Base-by-base conservation (phyloP, 2,329 filamentous ascomycete species). In the Phaeosphaeriaceae sp. region DNA sequence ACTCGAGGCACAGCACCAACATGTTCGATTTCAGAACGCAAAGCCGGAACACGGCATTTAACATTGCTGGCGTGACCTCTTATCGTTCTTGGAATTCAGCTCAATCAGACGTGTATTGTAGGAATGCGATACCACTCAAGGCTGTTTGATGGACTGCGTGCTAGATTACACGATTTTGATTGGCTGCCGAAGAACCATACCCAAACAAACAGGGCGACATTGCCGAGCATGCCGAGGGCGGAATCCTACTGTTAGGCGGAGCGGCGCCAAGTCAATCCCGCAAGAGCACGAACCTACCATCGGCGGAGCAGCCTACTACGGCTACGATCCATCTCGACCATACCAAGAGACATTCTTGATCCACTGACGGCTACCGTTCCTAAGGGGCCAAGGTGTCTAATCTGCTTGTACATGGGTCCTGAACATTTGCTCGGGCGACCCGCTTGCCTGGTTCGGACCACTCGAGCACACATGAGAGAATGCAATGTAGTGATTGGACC, bases 31-130 rank as follows among this genome's bases (percentile, higher is more conserved):
- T 40, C 2, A n/a, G 11, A 40, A 8, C 11, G 59, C 51, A 60
- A 65, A 64, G 59, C 60, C 62, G 66, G 64, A 55, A 60, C n/a
- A 59, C 64, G 64, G 65, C 60, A 65, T 43, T 48, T 35, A 28
- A 28, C 56, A 54, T 13, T 13, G 23, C 30, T 35, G 49, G 28
- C n/a, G 21, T 26, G 49, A 32, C 42, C 49, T 56, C 55, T 61
- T 35, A 50, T 51, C 43, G 32, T 56, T 48, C 54, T 59, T 56
- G 55, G 53, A 46, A 19, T 3, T 30, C 19, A 48, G 19, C 17
- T 55, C 35, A 13, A 60, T 60, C 54, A 58, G 53, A 56, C 52
- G 24, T 4, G 6, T 13, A 53, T 49, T 11, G 8, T 54, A 9
- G n/a, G 21, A 40, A 26, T 13, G 51, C 44, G n/a, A 53, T 24